phyloP scores from a whole-genome alignment of 2,329 filamentous ascomycete species.

The Ceratocystis alfenasii region DNA sequence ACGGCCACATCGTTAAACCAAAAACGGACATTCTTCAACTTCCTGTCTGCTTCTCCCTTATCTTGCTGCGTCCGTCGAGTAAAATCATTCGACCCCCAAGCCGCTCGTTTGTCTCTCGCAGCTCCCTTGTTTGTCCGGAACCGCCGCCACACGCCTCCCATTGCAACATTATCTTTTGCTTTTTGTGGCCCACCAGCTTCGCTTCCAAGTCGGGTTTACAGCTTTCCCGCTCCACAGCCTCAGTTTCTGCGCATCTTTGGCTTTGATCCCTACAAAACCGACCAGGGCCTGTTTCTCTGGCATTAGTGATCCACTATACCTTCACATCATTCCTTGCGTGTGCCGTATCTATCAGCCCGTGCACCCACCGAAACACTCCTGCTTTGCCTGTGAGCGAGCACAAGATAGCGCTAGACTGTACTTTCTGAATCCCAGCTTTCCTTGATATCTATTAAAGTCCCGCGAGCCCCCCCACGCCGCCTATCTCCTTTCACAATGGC shows the following conservation, averaged over 20 bases:
- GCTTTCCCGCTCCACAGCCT: not conserved
- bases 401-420: not conserved
- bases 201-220: not conserved
- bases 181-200: conserved; percentile 2
- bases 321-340: conserved; percentile 15
- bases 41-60: not conserved
- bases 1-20: not conserved
- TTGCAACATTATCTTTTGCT: not conserved
- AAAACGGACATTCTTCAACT: not conserved
- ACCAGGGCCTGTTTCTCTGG: conserved; percentile 17
- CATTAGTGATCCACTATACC: conserved; percentile 18
- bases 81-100: not conserved
- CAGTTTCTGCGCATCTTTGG: not conserved
- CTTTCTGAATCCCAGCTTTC: not conserved
- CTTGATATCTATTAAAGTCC: conserved; percentile 20
- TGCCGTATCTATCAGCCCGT: conserved; percentile 21
- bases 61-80: conserved; percentile 1
- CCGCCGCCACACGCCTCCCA: conserved; percentile 7
- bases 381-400: too few relatives aligned
- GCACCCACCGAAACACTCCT: conserved; percentile 14
- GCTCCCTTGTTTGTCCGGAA: conserved; percentile 12
- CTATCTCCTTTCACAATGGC: conserved; percentile 16
- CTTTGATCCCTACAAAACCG: conserved; percentile 7
- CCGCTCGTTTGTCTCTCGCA: conserved; percentile 8
- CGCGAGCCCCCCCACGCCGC: conserved; percentile 18